These are phyloP conservation scores for Kondoa malvinella DNA, from an alignment of 768 basidiomycete species.

Conservation along the genomic window DNA sequence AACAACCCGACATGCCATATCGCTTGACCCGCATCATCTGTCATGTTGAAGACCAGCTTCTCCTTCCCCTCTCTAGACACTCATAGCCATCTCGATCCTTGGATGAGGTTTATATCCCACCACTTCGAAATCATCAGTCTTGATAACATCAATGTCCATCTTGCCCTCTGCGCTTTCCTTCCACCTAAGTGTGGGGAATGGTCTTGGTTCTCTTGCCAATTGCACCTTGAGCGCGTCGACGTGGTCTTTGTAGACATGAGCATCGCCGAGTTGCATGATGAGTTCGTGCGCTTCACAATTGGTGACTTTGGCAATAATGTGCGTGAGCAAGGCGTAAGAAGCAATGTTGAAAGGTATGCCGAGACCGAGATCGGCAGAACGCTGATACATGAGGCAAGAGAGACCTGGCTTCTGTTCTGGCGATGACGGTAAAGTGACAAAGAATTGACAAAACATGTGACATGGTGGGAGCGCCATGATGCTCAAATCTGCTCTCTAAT, in stretches of 20 bases:
- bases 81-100: slow-evolving; percentile 89
- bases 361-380: slow-evolving; percentile 89
- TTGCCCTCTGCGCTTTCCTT: slow-evolving; percentile 28
- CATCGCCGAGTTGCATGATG: slow-evolving; percentile 89
- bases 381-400: slow-evolving; percentile 92
- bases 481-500: slow-evolving; percentile 50
- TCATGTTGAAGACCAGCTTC: too few relatives aligned
- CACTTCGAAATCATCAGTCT: slow-evolving; percentile 60
- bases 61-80: too few relatives aligned
- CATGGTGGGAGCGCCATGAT: slow-evolving; percentile 95
- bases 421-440: slow-evolving; percentile 60
- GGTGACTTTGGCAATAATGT: slow-evolving; percentile 92
- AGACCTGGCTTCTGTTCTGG: slow-evolving; percentile 44
- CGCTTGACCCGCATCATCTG: too few relatives aligned
- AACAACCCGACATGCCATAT: not conserved
- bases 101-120: slow-evolving; percentile 74
- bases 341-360: slow-evolving; percentile 99
- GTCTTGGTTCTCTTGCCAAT: slow-evolving; percentile 54
- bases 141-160: slow-evolving; percentile 60
- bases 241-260: slow-evolving; percentile 89
- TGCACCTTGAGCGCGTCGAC: slow-evolving; percentile 70
- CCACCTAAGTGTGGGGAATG: slow-evolving; percentile 69
- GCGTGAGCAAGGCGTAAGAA: slow-evolving; percentile 88
- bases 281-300: slow-evolving; percentile 72
- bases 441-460: slow-evolving; percentile 98